These are phyloP conservation scores for Yarrowia alimentaria DNA, from an alignment of 805 yeast genomes.

Conservation along the genomic window DNA sequence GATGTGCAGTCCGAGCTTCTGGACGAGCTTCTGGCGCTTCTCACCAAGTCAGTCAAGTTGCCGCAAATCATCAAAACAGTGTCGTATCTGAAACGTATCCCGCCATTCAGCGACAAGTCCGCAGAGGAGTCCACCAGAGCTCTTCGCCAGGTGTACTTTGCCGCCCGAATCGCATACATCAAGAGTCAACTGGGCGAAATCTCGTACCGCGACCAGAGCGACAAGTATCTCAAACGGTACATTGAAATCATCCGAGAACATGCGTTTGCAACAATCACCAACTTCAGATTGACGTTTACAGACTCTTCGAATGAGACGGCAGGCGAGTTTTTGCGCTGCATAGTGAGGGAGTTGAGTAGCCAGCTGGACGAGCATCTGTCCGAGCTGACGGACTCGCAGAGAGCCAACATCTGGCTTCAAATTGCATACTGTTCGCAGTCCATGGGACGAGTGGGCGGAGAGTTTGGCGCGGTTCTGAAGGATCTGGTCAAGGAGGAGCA, in stretches of 20 bases:
- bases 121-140: conserved; percentile 35
- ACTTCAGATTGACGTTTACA: conserved; percentile 62
- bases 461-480: conserved; percentile 51
- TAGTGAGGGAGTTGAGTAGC: conserved; percentile 34
- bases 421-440: conserved; percentile 87
- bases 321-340: conserved; percentile 30
- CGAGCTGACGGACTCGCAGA: conserved; percentile 36
- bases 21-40: conserved; percentile 61
- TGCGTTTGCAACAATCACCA: conserved; percentile 68
- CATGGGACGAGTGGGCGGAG: conserved; percentile 65
- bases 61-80: conserved; percentile 76
- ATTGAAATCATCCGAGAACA: conserved; percentile 84
- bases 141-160: conserved; percentile 58
- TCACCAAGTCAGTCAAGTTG: conserved; percentile 74
- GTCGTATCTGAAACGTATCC: conserved; percentile 66
- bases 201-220: conserved; percentile 32
- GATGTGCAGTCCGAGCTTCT: conserved; percentile 59
- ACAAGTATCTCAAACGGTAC: conserved; percentile 69
- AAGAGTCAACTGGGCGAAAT: conserved; percentile 50
- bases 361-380: conserved; percentile 35
- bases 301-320: conserved; percentile 36
- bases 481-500: conserved; percentile 34
- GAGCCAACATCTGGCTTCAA: conserved; percentile 73
- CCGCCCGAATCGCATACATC: conserved; percentile 68
- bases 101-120: conserved; percentile 37